Conservation (phyloP, 2,329 filamentous ascomycete species). For the Neurospora sp. region DNA sequence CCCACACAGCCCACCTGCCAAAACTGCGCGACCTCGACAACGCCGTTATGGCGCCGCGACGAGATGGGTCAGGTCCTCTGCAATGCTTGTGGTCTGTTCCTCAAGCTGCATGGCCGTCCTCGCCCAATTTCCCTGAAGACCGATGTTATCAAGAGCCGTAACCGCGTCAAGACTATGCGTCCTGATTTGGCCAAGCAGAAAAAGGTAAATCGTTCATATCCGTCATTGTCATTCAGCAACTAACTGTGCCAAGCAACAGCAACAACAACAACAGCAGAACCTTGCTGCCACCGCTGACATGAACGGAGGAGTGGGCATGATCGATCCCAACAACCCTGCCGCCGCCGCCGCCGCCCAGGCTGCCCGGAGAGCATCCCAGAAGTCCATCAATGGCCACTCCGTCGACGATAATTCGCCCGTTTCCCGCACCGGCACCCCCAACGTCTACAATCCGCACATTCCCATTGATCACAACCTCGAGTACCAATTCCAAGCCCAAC, state of each 20-base stretch:
- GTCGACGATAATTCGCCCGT: conserved; percentile 71
- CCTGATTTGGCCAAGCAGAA: conserved; percentile 71
- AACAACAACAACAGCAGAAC: conserved; percentile 28
- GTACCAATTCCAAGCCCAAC: conserved; percentile 52
- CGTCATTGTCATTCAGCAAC: not conserved
- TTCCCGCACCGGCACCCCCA: conserved; percentile 69
- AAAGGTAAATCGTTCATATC: conserved; percentile 49
- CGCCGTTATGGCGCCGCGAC: conserved; percentile 93
- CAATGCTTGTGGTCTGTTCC: conserved; percentile 95
- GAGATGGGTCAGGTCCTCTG: conserved; percentile 92
- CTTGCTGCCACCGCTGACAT: conserved; percentile 29
- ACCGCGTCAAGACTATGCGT: conserved; percentile 82
- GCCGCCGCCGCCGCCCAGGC: conserved; percentile 38
- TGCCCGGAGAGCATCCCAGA: conserved; percentile 55
- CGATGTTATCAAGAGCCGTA: conserved; percentile 98
- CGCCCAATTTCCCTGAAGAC: conserved; percentile 96
- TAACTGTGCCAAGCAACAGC: conserved; percentile 18
- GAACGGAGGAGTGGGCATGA: conserved; percentile 36
- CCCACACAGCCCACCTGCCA: conserved; percentile 84
- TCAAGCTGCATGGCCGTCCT: conserved; percentile 90
- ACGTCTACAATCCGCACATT: conserved; percentile 57
- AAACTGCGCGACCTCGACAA: conserved; percentile 92
- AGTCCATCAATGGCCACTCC: conserved; percentile 59
- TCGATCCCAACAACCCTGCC: conserved; percentile 44
- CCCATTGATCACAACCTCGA: conserved; percentile 73